These are phyloP conservation scores for Kwoniella newhampshirensis DNA, from an alignment of 768 basidiomycete species.

Conservation along the genomic window DNA sequence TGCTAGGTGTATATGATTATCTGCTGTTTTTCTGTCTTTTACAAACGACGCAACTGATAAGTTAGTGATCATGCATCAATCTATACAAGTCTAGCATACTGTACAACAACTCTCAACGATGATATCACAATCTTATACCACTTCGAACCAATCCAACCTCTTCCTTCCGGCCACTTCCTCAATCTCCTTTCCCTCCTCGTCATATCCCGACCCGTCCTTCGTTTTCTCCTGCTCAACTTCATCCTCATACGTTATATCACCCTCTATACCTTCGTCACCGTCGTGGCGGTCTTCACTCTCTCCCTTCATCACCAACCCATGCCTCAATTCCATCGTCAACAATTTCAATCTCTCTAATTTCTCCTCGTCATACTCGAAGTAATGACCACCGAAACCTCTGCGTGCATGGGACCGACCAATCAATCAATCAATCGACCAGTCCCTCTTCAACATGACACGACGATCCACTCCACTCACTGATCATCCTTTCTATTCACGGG, in stretches of 20 bases:
- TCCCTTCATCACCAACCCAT: conserved; percentile 7
- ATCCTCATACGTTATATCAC: not conserved
- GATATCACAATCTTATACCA: conserved; percentile 1
- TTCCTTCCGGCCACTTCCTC: not conserved
- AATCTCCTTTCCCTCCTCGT: not conserved
- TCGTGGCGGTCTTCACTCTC: not conserved
- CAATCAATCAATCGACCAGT: too few relatives aligned
- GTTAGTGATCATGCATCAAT: too few relatives aligned
- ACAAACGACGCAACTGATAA: too few relatives aligned
- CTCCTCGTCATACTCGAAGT: conserved; percentile 18
- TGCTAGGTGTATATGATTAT: too few relatives aligned
- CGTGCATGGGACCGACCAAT: too few relatives aligned
- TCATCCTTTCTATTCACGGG: conserved; percentile 7
- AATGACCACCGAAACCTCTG: conserved; percentile 22
- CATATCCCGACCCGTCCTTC: not conserved
- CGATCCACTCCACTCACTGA: not conserved
- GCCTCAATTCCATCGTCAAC: conserved; percentile 32
- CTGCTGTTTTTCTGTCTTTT: too few relatives aligned
- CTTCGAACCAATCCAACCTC: conserved; percentile 9
- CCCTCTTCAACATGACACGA: not conserved
- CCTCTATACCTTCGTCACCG: not conserved
- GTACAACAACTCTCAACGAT: too few relatives aligned
- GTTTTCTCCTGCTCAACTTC: not conserved
- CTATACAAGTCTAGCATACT: too few relatives aligned
- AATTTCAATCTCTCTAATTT: conserved; percentile 25